Percentiles rank a stretch among this genome's conserved stretches.
Conservation (phyloP, 1,284 basidiomycete species). For the Vanrija humicola region DNA sequence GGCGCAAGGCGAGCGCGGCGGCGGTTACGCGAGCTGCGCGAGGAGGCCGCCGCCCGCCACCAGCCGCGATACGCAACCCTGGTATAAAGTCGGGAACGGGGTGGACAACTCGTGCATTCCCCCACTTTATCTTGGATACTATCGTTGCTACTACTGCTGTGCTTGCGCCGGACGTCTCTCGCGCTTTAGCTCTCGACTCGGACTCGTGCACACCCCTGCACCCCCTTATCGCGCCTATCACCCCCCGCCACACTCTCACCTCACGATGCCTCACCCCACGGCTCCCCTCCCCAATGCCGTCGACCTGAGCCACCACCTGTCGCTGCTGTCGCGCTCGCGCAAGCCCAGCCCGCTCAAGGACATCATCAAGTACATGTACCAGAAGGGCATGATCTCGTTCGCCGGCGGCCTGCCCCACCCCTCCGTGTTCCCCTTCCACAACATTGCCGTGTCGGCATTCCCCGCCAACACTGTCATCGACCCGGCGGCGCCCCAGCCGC, state of each 20-base stretch:
- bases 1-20: too few relatives aligned
- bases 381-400: conserved; percentile 29
- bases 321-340: conserved; percentile 55
- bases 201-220: background rate
- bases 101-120: too few relatives aligned
- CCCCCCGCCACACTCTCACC: background rate
- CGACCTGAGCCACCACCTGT: conserved; percentile 58
- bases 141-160: too few relatives aligned
- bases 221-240: background rate
- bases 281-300: conserved; percentile 40
- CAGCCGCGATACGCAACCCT: too few relatives aligned
- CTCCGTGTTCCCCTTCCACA: conserved; percentile 40
- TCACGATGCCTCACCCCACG: background rate
- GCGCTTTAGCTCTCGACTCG: background rate
- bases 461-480: conserved; percentile 45
- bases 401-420: conserved; percentile 42
- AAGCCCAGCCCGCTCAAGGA: conserved; percentile 60
- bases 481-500: conserved; percentile 49
- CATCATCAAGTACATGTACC: conserved; percentile 26
- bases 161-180: too few relatives aligned
- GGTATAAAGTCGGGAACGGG: too few relatives aligned
- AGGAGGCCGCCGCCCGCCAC: too few relatives aligned
- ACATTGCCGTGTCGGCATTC: conserved; percentile 30
- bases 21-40: too few relatives aligned
- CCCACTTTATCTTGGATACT: too few relatives aligned